These are phyloP conservation scores for Krasilnikovozyma curviuscula DNA, from an alignment of 768 basidiomycete genomes.

Conservation along the genomic window DNA sequence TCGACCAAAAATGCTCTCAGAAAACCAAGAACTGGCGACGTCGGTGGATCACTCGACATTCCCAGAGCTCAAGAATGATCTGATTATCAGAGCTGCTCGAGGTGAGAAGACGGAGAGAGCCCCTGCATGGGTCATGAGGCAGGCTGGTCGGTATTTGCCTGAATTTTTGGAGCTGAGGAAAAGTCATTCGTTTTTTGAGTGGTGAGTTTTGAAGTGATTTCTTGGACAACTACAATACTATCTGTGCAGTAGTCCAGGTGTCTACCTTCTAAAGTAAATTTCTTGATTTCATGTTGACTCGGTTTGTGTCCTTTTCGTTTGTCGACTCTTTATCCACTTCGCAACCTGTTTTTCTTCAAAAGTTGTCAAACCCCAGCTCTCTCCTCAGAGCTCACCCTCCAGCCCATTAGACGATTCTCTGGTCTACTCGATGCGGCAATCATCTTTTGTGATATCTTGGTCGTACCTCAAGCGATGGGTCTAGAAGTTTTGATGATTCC, in stretches of 20 bases:
- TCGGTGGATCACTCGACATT: too few relatives aligned
- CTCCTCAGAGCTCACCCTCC: slow-evolving; percentile 73
- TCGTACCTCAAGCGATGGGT: slow-evolving; percentile 93
- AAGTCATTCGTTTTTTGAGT: too few relatives aligned
- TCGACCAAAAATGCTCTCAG: too few relatives aligned
- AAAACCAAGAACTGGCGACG: too few relatives aligned
- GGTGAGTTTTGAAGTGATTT: neutral
- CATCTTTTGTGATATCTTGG: slow-evolving; percentile 87
- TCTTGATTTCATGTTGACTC: neutral
- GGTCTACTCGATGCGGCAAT: slow-evolving; percentile 85
- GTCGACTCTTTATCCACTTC: neutral
- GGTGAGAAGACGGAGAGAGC: slow-evolving; percentile 75
- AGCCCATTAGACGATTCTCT: slow-evolving; percentile 74
- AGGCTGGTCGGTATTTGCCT: slow-evolving; percentile 87
- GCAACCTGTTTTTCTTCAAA: slow-evolving; percentile 48
- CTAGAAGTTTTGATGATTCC: slow-evolving; percentile 74
- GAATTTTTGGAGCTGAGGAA: too few relatives aligned
- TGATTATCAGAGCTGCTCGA: slow-evolving; percentile 68
- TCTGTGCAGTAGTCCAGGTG: neutral
- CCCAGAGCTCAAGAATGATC: slow-evolving; percentile 50
- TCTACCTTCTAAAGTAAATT: neutral
- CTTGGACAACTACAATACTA: neutral
- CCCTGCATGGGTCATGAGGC: slow-evolving; percentile 97
- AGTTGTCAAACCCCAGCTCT: slow-evolving; percentile 80
- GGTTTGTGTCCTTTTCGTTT: neutral